Conservation (phyloP, 495 filamentous ascomycete genomes). For the Hypomontagnella submonticulosa region DNA sequence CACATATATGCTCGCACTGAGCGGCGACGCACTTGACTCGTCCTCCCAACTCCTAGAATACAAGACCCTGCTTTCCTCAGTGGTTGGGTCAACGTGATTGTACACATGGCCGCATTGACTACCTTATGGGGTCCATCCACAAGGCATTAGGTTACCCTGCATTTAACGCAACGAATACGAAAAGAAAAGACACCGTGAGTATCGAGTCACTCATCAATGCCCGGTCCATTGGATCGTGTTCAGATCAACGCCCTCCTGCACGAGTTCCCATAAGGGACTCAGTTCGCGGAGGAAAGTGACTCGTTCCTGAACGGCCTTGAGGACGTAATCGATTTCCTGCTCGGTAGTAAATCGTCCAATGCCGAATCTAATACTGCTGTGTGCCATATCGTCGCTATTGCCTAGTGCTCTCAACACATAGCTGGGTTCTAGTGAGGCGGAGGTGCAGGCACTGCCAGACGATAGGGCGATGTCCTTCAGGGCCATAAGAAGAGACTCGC, state of each 20-base stretch:
- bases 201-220: constrained; percentile 64
- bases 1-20: constrained; percentile 25
- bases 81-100: constrained; percentile 7
- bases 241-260: constrained; percentile 95
- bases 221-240: constrained; percentile 98
- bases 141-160: constrained; percentile 3
- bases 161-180: neutral
- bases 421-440: constrained; percentile 93
- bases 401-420: constrained; percentile 95
- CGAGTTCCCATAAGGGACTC: constrained; percentile 96
- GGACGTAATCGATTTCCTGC: constrained; percentile 94
- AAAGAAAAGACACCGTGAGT: neutral
- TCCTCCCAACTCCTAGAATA: constrained; percentile 31
- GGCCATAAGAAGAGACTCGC: constrained; percentile 97
- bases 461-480: constrained; percentile 97
- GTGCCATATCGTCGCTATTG: constrained; percentile 95
- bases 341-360: constrained; percentile 98
- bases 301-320: constrained; percentile 90
- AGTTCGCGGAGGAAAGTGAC: constrained; percentile 94
- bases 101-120: constrained; percentile 1
- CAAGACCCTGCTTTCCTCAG: constrained; percentile 5
- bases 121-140: constrained; percentile 11
- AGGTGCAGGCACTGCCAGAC: constrained; percentile 96
- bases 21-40: constrained; percentile 15
- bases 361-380: constrained; percentile 96